Evolutionary conservation across 768 basidiomycete genomes (phyloP), one percentile per base, ranked within the genome.

Genomic region (Auriscalpium vulgare): DNA sequence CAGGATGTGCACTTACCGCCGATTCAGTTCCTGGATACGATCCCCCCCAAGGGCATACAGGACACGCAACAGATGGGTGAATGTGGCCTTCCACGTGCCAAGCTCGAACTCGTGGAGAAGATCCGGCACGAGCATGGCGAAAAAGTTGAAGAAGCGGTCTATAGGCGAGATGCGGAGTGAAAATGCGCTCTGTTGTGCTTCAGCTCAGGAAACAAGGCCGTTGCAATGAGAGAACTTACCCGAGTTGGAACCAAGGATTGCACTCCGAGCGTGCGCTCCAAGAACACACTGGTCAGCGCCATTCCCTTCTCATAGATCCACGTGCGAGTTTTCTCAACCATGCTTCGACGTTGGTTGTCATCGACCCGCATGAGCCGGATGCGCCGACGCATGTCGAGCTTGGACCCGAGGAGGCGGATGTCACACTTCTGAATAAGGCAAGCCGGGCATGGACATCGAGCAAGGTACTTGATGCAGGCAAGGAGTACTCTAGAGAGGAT

Each of bases 51-150:
- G 47, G 0, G 63, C 48, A n/a, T 67, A 17, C 0, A 76, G 49
- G 3, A 77, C 61, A 3, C 67, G 63, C 0, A 77, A 53, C 0
- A 77, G 60, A 36, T 78, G 76, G 1, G 58, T 67, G 37, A 77
- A 68, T 0, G 75, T 38, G 0, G 56, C 47, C 52, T 75, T 74
- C 65, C 72, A 76, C 0, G 70, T 62, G 0, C 77, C 75, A 0
- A 76, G 59, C 51, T 77, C 72, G 35, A 73, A 65, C 45, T 77
- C 72, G 44, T 77, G 75, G 54, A 78, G 47, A 14, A 77, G 60
- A 47, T 78, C 72, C 0, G 67, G 63, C 1, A 68, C 60, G 0
- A 76, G 65, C n/a, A 71, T 63, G 0, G 1, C 21, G 47, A 71
- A 4, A 68, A 21, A n/a, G 43, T 71, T 59, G 21, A 66, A 66